These are phyloP conservation scores for Daucus carota DNA, from an alignment of 129 eudicot species.

Conservation along the genomic window DH1_v3.0 NC_030382.2:54882001-54882500, in stretches of 20 bases:
- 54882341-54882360: neutral
- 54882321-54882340: neutral
- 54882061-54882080: neutral
- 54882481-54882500: slow-evolving; percentile 9
- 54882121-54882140: slow-evolving; percentile 6
- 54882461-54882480: slow-evolving; percentile 11
- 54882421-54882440: neutral
- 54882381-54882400: neutral
- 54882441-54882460: neutral
- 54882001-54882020: neutral
- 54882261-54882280: neutral
- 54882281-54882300: neutral
- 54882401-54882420: neutral
- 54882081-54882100: slow-evolving; percentile 1
- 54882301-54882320: neutral
- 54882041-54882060: neutral
- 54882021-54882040: neutral
- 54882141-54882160: slow-evolving; percentile 25
- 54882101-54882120: slow-evolving; percentile 40
- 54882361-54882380: neutral
- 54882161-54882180: slow-evolving; percentile 27
- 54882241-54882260: neutral
- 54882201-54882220: slow-evolving; percentile 57
- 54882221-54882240: slow-evolving; percentile 10
- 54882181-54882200: slow-evolving; percentile 17